Conservation (phyloP, 2,329 filamentous ascomycete genomes). For the Penicillium sp. region DNA sequence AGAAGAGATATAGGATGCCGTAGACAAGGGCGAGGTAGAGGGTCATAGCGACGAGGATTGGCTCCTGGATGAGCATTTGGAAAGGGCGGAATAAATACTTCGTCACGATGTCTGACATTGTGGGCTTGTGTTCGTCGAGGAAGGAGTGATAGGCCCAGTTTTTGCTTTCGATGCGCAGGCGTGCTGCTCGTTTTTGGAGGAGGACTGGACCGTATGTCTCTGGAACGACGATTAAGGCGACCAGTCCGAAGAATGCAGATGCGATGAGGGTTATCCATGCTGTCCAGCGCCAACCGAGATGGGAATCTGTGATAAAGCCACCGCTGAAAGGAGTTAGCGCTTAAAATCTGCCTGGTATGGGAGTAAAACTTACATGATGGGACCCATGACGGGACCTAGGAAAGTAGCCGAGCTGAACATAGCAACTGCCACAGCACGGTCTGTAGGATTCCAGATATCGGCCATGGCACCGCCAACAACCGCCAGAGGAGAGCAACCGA, state of each 20-base stretch:
- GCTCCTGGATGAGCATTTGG: slow-evolving; percentile 51
- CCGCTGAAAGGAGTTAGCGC: slow-evolving; percentile 29
- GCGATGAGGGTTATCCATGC: slow-evolving; percentile 59
- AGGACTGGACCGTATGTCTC: slow-evolving; percentile 56
- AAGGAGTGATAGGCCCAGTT: slow-evolving; percentile 52
- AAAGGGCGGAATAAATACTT: slow-evolving; percentile 51
- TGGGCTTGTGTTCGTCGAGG: slow-evolving; percentile 46
- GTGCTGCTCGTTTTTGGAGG: slow-evolving; percentile 51
- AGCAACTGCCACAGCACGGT: slow-evolving; percentile 50
- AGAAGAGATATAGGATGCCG: slow-evolving; percentile 41
- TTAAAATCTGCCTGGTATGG: not conserved
- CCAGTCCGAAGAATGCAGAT: slow-evolving; percentile 41
- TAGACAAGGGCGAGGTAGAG: slow-evolving; percentile 46
- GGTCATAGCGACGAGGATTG: slow-evolving; percentile 52
- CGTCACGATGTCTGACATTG: slow-evolving; percentile 39
- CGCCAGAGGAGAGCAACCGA: slow-evolving; percentile 53
- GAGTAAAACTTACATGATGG: slow-evolving; percentile 43
- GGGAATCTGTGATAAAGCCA: slow-evolving; percentile 52
- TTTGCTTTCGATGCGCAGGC: slow-evolving; percentile 50
- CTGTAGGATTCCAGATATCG: slow-evolving; percentile 53
- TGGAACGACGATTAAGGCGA: slow-evolving; percentile 50
- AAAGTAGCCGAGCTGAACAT: slow-evolving; percentile 53
- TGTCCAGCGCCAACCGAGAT: slow-evolving; percentile 62
- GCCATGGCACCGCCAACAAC: slow-evolving; percentile 54
- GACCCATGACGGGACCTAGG: slow-evolving; percentile 51